phyloP scores from a whole-genome alignment of 768 basidiomycete genomes.

The Suillus subaureus region DNA sequence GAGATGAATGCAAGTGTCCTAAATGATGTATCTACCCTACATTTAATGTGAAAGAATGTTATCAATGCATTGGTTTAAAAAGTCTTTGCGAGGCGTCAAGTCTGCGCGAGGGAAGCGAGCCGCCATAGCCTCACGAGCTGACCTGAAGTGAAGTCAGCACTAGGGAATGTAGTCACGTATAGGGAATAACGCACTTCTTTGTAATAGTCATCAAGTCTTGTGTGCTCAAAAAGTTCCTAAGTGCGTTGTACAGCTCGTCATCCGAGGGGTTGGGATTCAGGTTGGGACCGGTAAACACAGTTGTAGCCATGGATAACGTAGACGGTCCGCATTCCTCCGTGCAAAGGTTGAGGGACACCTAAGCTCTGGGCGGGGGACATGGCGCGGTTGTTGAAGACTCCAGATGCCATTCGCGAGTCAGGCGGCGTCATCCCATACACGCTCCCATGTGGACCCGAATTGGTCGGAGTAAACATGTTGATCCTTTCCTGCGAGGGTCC shows the following conservation, averaged over 20 bases:
- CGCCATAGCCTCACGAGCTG: slow-evolving; percentile 64
- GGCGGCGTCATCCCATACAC: slow-evolving; percentile 43
- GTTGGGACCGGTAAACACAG: slow-evolving; percentile 52
- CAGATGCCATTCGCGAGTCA: slow-evolving; percentile 49
- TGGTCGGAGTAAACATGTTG: slow-evolving; percentile 36
- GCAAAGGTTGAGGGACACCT: slow-evolving; percentile 32
- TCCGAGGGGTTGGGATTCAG: slow-evolving; percentile 58
- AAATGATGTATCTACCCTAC: slow-evolving; percentile 26
- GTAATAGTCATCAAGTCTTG: slow-evolving; percentile 76
- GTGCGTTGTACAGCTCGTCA: slow-evolving; percentile 57
- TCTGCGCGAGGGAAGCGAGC: slow-evolving; percentile 70
- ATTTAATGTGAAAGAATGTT: slow-evolving; percentile 56
- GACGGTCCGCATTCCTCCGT: slow-evolving; percentile 44
- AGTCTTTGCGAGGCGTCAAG: slow-evolving; percentile 55
- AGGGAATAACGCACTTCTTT: slow-evolving; percentile 52
- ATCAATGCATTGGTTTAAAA: slow-evolving; percentile 71
- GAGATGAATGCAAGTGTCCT: slow-evolving; percentile 3
- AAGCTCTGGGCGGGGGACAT: slow-evolving; percentile 35
- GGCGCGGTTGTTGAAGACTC: slow-evolving; percentile 40
- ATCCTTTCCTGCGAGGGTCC: slow-evolving; percentile 42
- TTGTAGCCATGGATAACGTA: slow-evolving; percentile 64
- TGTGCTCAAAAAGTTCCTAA: slow-evolving; percentile 59
- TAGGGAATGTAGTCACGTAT: background rate
- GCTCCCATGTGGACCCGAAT: slow-evolving; percentile 37
- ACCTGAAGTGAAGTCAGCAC: slow-evolving; percentile 36